Evolutionary conservation across 2,329 filamentous ascomycete genomes (phyloP), one percentile per base, ranked within the genome.

Genomic region (Fusarium mundagurra): DNA sequence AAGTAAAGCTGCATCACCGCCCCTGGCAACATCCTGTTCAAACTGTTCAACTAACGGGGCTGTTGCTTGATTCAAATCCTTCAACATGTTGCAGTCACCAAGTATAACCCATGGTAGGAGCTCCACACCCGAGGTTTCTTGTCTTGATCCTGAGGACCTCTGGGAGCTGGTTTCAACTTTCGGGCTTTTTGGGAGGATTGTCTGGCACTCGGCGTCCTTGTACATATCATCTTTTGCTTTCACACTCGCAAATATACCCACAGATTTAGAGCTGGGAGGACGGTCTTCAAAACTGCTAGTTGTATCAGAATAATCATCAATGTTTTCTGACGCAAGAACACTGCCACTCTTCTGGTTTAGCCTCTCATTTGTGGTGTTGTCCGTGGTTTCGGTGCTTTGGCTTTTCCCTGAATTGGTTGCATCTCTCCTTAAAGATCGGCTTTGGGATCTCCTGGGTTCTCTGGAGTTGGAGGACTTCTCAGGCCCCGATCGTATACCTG

Each of bases 1-100:
- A 29, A 75, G 77, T 1, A 69, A 43, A 2, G 39, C 67, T 20
- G 71, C 47, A 29, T 83, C 68, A 13, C 55, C 68, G 0, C 80
- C 76, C 13, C 66, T 36, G 2, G 64, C 51, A 14, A 81, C 34
- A 45, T 84, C 82, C n/a, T 71, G 71, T 45, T 79, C 69, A 50
- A 81, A 84, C 58, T 83, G 81, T 11, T 82, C 77, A 33, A 84
- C 75, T 16, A 83, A 43, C 7, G 34, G 69, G 3, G 72, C 72
- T 8, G 82, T 80, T 36, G 64, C 62, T 53, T 64, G 50, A 34
- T 81, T 75, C n/a, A 82, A 48, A 12, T 77, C 61, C 24, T 71
- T 73, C 8, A 84, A 60, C 9, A 71, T 67, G 14, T 59, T 50
- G 16, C 68, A n/a, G 17, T 81, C 75, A 17, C 78, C 67, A 5